Evolutionary conservation across 495 filamentous ascomycete species (phyloP).

Genomic region (Podospora pseudopauciseta): DNA sequence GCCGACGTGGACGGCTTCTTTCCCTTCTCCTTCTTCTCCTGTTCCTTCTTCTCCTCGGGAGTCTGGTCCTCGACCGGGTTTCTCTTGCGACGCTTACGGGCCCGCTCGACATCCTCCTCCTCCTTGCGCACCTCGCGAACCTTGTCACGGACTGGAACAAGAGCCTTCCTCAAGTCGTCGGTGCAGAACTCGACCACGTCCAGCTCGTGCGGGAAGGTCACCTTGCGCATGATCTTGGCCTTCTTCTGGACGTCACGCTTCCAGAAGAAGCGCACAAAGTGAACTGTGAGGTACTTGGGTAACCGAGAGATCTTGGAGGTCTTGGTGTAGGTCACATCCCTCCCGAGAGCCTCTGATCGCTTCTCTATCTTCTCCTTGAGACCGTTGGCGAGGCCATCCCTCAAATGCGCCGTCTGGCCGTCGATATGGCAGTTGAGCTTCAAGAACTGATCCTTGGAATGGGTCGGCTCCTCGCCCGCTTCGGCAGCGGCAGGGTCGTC

Average conservation of each 20-base stretch:
- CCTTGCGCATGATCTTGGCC: conserved; percentile 98
- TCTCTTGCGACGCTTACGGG: conserved; percentile 81
- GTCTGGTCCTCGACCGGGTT: conserved; percentile 43
- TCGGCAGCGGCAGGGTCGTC: conserved; percentile 77
- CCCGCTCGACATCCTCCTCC: conserved; percentile 81
- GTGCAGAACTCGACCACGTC: conserved; percentile 95
- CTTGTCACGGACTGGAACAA: conserved; percentile 90
- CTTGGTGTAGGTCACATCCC: conserved; percentile 83
- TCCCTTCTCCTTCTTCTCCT: conserved; percentile 40
- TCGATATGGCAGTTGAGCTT: conserved; percentile 96
- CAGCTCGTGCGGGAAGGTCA: conserved; percentile 88
- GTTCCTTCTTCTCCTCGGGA: conserved; percentile 33
- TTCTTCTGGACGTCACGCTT: conserved; percentile 92
- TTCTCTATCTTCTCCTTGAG: conserved; percentile 91
- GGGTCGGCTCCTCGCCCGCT: conserved; percentile 64
- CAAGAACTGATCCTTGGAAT: conserved; percentile 70
- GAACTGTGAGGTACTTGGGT: conserved; percentile 92
- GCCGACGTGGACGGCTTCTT: conserved; percentile 29
- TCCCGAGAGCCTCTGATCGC: conserved; percentile 68
- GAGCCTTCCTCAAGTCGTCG: conserved; percentile 74
- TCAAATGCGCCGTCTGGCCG: conserved; percentile 76
- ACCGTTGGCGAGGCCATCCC: conserved; percentile 78
- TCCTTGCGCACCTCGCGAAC: conserved; percentile 94
- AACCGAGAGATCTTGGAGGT: conserved; percentile 80
- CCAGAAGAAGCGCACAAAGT: conserved; percentile 99